These are phyloP conservation scores for Haplosporangium sp. DNA, from an alignment of 371 early-diverging fungal species.

Conservation along the genomic window DNA sequence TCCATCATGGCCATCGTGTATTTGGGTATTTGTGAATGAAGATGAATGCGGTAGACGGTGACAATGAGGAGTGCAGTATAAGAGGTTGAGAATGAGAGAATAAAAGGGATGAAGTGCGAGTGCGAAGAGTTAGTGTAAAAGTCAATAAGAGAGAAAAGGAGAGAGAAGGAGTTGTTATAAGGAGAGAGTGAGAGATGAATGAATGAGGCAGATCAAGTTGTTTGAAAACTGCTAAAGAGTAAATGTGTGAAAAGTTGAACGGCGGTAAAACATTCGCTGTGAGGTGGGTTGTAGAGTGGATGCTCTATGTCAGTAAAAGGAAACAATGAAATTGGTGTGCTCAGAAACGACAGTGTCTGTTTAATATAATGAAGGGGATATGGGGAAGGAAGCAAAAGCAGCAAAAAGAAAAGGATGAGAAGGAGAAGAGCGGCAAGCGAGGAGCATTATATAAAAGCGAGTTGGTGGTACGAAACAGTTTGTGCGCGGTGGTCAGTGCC, in stretches of 20 bases:
- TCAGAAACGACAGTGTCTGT: neutral
- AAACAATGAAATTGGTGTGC: neutral
- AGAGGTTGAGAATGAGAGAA: neutral
- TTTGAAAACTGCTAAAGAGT: too few species aligned
- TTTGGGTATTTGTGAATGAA: too few species aligned
- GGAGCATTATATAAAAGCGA: neutral
- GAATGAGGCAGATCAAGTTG: too few species aligned
- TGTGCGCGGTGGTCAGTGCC: slow-evolving; percentile 7
- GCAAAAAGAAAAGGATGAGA: neutral
- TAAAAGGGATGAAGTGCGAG: too few species aligned
- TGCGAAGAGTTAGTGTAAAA: neutral
- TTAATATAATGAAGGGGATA: neutral
- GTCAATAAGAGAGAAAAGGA: neutral
- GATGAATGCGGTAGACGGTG: neutral
- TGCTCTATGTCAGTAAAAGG: too few species aligned
- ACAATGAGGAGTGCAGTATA: slow-evolving; percentile 1
- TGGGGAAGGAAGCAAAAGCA: neutral
- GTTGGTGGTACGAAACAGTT: slow-evolving; percentile 26
- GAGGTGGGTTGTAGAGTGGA: too few species aligned
- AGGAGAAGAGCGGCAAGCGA: neutral
- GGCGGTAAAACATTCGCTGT: too few species aligned
- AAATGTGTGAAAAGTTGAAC: too few species aligned
- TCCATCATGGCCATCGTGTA: slow-evolving; percentile 43
- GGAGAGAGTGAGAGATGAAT: neutral
- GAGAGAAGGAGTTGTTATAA: neutral